A percentile compares a stretch with the other conserved stretches of the same genome.
phyloP scores from a whole-genome alignment of 768 basidiomycete genomes.

The Guyanaporus albipodus region DNA sequence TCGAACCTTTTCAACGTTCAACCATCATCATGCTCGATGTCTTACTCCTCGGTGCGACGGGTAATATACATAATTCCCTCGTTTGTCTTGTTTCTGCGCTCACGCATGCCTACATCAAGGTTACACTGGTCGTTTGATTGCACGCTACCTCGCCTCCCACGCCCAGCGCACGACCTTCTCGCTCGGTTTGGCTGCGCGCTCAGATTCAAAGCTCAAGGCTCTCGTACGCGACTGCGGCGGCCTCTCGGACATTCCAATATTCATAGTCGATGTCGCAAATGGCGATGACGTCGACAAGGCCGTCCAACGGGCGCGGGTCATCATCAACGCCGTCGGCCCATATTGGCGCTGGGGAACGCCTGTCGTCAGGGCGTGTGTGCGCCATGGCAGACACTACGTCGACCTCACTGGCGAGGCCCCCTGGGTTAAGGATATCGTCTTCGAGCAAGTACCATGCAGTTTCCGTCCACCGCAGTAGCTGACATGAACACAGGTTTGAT shows the following conservation, averaged over 20 bases:
- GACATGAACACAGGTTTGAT: constrained; percentile 51
- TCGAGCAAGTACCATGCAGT: constrained; percentile 39
- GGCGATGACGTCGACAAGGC: constrained; percentile 49
- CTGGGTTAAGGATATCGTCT: constrained; percentile 63
- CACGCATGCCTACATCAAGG: constrained; percentile 35
- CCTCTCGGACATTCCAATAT: constrained; percentile 41
- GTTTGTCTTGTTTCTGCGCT: constrained; percentile 5
- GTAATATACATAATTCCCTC: constrained; percentile 24
- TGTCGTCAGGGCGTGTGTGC: constrained; percentile 76
- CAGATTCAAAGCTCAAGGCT: constrained; percentile 52
- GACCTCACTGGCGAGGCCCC: constrained; percentile 75
- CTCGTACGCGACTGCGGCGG: constrained; percentile 43
- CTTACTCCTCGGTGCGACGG: constrained; percentile 68
- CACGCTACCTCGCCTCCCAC: constrained; percentile 63
- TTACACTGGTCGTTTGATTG: constrained; percentile 66
- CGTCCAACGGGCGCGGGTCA: constrained; percentile 57
- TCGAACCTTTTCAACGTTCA: constrained; percentile 5
- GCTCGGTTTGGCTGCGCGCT: constrained; percentile 69
- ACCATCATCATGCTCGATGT: constrained; percentile 46
- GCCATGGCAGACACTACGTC: constrained; percentile 75
- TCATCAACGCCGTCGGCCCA: constrained; percentile 77
- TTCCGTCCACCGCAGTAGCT: constrained; percentile 5
- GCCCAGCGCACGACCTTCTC: constrained; percentile 57
- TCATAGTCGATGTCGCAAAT: constrained; percentile 60
- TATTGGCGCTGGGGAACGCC: constrained; percentile 69